Conservation (phyloP, 1,139 yeast species). For the Pichia sp. region DNA sequence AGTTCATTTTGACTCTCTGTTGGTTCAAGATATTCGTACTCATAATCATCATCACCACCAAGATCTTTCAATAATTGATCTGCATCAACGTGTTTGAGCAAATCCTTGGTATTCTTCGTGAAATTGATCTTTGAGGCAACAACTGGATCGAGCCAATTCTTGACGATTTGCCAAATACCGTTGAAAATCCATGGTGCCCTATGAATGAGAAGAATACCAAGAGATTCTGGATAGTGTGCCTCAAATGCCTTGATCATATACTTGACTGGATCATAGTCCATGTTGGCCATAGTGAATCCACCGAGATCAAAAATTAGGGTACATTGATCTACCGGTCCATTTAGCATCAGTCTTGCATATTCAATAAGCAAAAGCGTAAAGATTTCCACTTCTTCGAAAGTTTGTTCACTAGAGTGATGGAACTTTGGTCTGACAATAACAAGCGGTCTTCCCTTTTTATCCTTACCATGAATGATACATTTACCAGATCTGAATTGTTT, state of each 20-base stretch:
- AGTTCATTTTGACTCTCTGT: conserved; percentile 39
- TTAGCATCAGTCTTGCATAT: conserved; percentile 54
- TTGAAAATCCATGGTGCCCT: conserved; percentile 89
- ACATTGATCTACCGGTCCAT: conserved; percentile 63
- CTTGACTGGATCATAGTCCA: conserved; percentile 79
- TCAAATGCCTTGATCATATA: conserved; percentile 73
- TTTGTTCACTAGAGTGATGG: conserved; percentile 67
- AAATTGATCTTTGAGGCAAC: conserved; percentile 77
- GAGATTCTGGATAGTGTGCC: conserved; percentile 82
- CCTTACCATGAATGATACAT: conserved; percentile 60
- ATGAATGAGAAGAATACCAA: conserved; percentile 70
- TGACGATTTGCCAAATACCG: conserved; percentile 79
- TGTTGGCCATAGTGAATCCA: conserved; percentile 69
- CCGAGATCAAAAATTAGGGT: conserved; percentile 68
- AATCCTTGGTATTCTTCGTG: conserved; percentile 54
- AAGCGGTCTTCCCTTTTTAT: conserved; percentile 58
- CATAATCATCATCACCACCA: conserved; percentile 60
- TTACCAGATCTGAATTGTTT: conserved; percentile 49
- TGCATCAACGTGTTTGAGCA: conserved; percentile 47
- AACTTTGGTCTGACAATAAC: conserved; percentile 65
- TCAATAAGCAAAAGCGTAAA: conserved; percentile 67
- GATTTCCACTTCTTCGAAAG: conserved; percentile 57
- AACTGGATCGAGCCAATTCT: conserved; percentile 84
- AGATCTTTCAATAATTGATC: conserved; percentile 51
- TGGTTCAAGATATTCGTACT: conserved; percentile 52